These are phyloP conservation scores for Penicillium samsonianum DNA, from an alignment of 495 filamentous ascomycete species.

Conservation along the genomic window DNA sequence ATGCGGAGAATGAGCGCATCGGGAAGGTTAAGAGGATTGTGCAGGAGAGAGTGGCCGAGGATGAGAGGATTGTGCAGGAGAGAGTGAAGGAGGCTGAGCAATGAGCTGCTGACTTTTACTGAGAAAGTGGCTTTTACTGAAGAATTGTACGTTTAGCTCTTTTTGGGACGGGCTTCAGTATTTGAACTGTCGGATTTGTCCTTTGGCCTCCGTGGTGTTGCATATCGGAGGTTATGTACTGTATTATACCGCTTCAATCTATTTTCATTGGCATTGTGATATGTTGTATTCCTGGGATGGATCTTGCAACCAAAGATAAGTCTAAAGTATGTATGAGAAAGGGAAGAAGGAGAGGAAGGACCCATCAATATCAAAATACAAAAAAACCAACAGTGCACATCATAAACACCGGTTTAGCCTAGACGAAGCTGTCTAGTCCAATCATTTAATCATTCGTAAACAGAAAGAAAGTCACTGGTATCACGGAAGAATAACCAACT, in stretches of 20 bases:
- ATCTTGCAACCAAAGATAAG: not conserved
- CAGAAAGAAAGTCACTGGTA: conserved; percentile 32
- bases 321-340: conserved; percentile 26
- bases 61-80: not conserved
- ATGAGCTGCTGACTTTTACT: not conserved
- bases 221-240: conserved; percentile 29
- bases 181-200: conserved; percentile 7
- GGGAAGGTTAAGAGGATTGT: conserved; percentile 33
- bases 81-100: not conserved
- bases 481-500: conserved; percentile 36
- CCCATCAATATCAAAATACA: conserved; percentile 8
- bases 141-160: not conserved
- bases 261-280: conserved; percentile 11
- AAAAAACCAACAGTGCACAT: conserved; percentile 21
- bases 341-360: conserved; percentile 1
- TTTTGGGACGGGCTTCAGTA: conserved; percentile 3
- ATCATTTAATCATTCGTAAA: conserved; percentile 25
- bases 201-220: conserved; percentile 19
- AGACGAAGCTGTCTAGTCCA: conserved; percentile 8
- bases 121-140: not conserved
- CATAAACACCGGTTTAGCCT: conserved; percentile 12
- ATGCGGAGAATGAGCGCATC: conserved; percentile 24
- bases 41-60: conserved; percentile 17
- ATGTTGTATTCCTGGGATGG: not conserved
- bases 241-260: conserved; percentile 25